A percentile compares a stretch with the other conserved stretches of the same genome.
These are phyloP conservation scores for Epipyxis sp. DNA, from an alignment of 108 stramenopile genomes.

Conservation along the genomic window DNA sequence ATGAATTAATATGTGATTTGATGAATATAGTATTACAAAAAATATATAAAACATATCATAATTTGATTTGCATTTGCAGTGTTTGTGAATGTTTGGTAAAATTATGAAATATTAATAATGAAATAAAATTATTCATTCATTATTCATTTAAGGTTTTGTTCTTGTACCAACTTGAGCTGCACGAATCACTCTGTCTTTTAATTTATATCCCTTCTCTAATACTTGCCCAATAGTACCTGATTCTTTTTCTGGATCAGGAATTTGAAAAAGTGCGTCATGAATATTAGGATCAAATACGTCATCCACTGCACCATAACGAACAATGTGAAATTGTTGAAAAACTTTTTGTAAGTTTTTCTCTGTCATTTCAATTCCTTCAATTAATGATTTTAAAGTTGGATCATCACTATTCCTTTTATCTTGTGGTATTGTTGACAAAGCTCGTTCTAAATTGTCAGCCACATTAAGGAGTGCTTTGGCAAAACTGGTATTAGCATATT, in stretches of 20 bases:
- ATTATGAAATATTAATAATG: no score
- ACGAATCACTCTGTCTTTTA: conserved; percentile 86
- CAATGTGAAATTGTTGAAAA: background rate
- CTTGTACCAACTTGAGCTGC: conserved; percentile 91
- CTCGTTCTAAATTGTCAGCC: conserved; percentile 82
- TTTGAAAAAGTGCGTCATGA: conserved; percentile 92
- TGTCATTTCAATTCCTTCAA: conserved; percentile 88
- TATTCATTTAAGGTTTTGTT: conserved; percentile 60
- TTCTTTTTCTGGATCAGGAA: conserved; percentile 53
- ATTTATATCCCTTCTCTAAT: conserved; percentile 83
- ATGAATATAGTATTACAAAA: no score
- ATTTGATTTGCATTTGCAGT: no score
- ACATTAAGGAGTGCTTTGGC: conserved; percentile 61
- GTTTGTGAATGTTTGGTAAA: no score
- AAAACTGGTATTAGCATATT: background rate
- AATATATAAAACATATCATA: no score
- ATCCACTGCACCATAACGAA: conserved; percentile 72
- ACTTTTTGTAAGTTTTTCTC: conserved; percentile 75
- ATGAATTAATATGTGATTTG: no score
- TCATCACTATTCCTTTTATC: conserved; percentile 43
- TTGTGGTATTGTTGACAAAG: conserved; percentile 68
- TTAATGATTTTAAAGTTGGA: conserved; percentile 60
- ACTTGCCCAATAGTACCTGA: conserved; percentile 78
- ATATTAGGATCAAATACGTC: conserved; percentile 89
- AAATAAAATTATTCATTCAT: no score